A percentile compares a stretch with the other conserved stretches of the same genome.
Evolutionary conservation across 805 yeast species (phyloP).

Genomic region (Starmera dryadoides): DNA sequence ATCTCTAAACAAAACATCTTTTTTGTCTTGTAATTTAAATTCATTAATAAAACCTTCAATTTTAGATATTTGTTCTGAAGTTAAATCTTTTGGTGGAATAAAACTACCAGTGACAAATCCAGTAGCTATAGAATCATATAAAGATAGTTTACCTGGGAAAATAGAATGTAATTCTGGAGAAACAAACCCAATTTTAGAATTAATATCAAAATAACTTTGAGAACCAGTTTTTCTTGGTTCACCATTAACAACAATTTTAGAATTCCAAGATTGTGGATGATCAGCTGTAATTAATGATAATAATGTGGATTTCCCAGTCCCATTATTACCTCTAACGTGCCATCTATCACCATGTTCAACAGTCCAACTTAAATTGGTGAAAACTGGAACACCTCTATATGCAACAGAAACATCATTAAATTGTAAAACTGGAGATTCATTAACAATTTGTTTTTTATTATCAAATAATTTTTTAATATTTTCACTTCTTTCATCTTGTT

Average conservation of each 20-base stretch:
- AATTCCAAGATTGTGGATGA: slow-evolving; percentile 94
- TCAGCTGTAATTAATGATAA: slow-evolving; percentile 83
- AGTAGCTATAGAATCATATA: slow-evolving; percentile 54
- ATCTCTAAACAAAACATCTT: slow-evolving; percentile 40
- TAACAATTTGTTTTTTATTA: slow-evolving; percentile 2
- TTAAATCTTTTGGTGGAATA: slow-evolving; percentile 36
- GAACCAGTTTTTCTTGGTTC: slow-evolving; percentile 66
- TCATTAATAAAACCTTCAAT: slow-evolving; percentile 39
- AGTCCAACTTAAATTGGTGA: slow-evolving; percentile 57
- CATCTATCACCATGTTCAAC: slow-evolving; percentile 71
- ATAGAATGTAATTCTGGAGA: slow-evolving; percentile 91
- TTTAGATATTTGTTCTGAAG: slow-evolving; percentile 26
- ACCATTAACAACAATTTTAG: slow-evolving; percentile 56
- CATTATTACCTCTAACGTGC: slow-evolving; percentile 87
- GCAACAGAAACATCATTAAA: slow-evolving; percentile 57
- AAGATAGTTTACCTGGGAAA: slow-evolving; percentile 55
- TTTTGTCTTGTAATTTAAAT: slow-evolving; percentile 33
- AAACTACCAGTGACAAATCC: slow-evolving; percentile 71
- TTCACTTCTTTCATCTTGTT: slow-evolving; percentile 10
- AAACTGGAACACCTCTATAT: slow-evolving; percentile 55
- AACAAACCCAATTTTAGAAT: slow-evolving; percentile 72
- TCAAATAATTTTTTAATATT: slow-evolving; percentile 12
- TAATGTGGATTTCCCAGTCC: slow-evolving; percentile 89
- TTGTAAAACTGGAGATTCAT: slow-evolving; percentile 30
- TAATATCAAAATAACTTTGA: slow-evolving; percentile 71